phyloP scores from a whole-genome alignment of 768 basidiomycete genomes.

The Tulasnella sp. region DNA sequence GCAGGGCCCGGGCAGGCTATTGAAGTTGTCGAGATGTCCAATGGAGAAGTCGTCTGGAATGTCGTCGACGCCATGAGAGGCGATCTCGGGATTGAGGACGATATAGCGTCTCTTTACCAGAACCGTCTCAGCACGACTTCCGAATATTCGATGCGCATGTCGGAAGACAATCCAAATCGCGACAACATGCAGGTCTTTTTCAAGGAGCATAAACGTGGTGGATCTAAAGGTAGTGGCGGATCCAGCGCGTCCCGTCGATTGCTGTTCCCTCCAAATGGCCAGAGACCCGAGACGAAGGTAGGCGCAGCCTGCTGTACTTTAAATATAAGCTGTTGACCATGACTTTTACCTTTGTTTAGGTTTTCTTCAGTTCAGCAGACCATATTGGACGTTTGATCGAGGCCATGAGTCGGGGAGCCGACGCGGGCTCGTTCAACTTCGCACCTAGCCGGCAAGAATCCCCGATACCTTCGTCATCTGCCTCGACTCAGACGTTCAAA shows the following conservation, averaged over 20 bases:
- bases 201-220: constrained; percentile 62
- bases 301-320: constrained; percentile 21
- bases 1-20: constrained; percentile 47
- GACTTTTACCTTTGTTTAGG: constrained; percentile 35
- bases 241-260: neutral
- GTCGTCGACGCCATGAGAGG: constrained; percentile 78
- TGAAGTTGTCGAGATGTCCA: constrained; percentile 76
- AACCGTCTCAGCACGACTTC: constrained; percentile 66
- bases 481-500: constrained; percentile 14
- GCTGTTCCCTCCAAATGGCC: neutral
- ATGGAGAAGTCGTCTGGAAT: constrained; percentile 80
- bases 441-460: constrained; percentile 34
- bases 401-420: constrained; percentile 69
- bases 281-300: constrained; percentile 81
- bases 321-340: neutral
- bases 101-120: constrained; percentile 45
- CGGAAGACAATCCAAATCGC: constrained; percentile 27
- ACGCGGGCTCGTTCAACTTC: constrained; percentile 79
- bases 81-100: constrained; percentile 49
- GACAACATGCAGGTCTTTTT: constrained; percentile 57
- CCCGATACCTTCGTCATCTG: neutral
- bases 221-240: constrained; percentile 51
- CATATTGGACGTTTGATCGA: constrained; percentile 82
- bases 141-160: constrained; percentile 46
- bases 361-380: constrained; percentile 65